phyloP scores from a whole-genome alignment of 2,329 filamentous ascomycete genomes.

The Alternaria sp. region DNA sequence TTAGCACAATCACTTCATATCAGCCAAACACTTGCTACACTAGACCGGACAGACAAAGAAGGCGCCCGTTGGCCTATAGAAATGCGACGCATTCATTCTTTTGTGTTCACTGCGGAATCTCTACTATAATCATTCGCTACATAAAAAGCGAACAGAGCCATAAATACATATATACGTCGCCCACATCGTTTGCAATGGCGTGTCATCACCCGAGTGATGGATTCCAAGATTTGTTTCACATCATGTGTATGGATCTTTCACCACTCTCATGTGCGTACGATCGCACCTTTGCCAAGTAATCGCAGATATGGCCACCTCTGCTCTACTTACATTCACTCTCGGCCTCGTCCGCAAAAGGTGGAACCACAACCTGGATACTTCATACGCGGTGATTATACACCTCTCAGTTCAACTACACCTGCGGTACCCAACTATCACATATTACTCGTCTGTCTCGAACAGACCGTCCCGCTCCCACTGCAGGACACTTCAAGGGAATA shows the following conservation, averaged over 20 bases:
- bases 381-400: background rate
- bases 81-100: background rate
- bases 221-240: background rate
- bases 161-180: background rate
- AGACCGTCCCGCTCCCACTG: background rate
- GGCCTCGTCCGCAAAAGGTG: background rate
- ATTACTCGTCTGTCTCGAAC: background rate
- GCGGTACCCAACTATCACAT: background rate
- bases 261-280: background rate
- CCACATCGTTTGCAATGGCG: background rate
- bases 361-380: background rate
- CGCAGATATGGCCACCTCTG: background rate
- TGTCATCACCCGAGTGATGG: background rate
- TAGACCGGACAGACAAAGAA: background rate
- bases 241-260: background rate
- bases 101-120: background rate
- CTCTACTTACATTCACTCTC: background rate
- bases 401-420: background rate
- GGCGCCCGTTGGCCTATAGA: background rate
- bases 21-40: background rate
- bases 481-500: background rate
- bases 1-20: background rate
- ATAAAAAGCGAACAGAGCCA: background rate
- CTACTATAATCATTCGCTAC: background rate
- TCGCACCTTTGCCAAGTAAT: background rate